Evolutionary conservation across 345 rosid species (phyloP), one percentile per base, ranked within the genome.

Genomic region (Eucalyptus globulus): DNA sequence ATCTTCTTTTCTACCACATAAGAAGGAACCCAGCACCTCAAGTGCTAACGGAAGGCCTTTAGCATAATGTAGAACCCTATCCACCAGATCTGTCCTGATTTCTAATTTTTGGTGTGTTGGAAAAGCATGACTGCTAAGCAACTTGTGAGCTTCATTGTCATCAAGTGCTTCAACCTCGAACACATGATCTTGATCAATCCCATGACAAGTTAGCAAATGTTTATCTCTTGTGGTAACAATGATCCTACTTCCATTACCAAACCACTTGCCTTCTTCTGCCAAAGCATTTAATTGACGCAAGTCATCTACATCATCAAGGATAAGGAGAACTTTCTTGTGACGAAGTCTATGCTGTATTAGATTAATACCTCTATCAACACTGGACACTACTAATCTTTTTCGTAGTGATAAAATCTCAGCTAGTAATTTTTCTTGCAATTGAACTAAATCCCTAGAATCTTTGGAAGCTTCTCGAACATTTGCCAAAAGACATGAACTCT

Each of bases 381-480:
- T 60, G 8, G 31, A 60, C 14, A 60, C 67, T 26, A 2, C n/a
- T 27, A 26, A 26, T 27, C 67, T 60, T 60, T 60, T 1, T 60
- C 3, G 7, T 3, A 11, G 31, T 27, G 7, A 6, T 60, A 27
- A 60, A 1, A 12, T 27, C 14, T 60, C 31, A 0, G 1, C 3
- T 60, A 60, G 31, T 60, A 27, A 60, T 5, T 26, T 60, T 27
- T 60, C 67, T 60, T 60, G 67, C 67, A 60, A 27, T 1, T 1
- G 2, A 26, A 60, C 67, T 26, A 60, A 6, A 60, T 6, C 16
- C 31, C 2, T 60, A 4, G 2, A 11, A 26, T 12, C 67, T 60
- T 60, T 60, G 1, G 67, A 60, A 27, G 31, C 4, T 60, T 27
- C 31, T 60, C 67, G 67, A 26, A 60, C 67, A 27, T 60, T 26